Percentiles rank a stretch among this genome's conserved stretches.
phyloP scores from a whole-genome alignment of 2,329 filamentous ascomycete genomes.

The Mycosphaerella sp. region DNA sequence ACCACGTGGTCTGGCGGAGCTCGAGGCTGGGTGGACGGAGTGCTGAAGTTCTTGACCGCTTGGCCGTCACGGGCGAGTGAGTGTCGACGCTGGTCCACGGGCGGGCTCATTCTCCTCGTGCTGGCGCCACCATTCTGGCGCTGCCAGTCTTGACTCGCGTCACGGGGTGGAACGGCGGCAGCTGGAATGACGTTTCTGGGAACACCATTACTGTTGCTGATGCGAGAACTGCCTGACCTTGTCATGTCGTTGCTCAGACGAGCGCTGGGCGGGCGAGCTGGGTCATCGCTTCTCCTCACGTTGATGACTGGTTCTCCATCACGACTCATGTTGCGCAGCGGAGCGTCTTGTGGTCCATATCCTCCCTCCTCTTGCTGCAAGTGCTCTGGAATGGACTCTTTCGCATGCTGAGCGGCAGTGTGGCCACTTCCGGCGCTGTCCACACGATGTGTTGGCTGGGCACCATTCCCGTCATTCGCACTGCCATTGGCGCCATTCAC shows the following conservation, averaged over 20 bases:
- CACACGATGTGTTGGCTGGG: neutral
- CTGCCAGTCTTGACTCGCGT: neutral
- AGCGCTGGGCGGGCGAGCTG: neutral
- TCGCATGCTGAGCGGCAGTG: neutral
- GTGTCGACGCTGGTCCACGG: neutral
- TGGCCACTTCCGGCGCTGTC: neutral
- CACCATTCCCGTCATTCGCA: neutral
- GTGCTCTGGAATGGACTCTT: neutral
- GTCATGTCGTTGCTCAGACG: slow-evolving; percentile 2
- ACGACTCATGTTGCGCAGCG: neutral
- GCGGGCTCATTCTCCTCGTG: neutral
- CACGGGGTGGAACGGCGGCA: slow-evolving; percentile 3
- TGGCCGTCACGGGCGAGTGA: neutral
- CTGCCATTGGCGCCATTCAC: neutral
- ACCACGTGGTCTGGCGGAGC: slow-evolving; percentile 1
- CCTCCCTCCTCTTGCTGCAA: neutral
- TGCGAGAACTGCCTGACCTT: neutral
- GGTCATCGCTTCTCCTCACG: slow-evolving; percentile 3
- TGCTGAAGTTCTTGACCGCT: neutral
- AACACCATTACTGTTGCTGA: neutral
- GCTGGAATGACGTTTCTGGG: neutral
- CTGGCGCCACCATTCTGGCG: neutral
- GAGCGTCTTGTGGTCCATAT: neutral
- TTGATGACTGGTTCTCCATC: neutral
- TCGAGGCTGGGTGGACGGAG: neutral